Evolutionary conservation across 352 stramenopile species (phyloP), one percentile per base, ranked within the genome.

Genomic region (Globisporangium carolinianum): DNA sequence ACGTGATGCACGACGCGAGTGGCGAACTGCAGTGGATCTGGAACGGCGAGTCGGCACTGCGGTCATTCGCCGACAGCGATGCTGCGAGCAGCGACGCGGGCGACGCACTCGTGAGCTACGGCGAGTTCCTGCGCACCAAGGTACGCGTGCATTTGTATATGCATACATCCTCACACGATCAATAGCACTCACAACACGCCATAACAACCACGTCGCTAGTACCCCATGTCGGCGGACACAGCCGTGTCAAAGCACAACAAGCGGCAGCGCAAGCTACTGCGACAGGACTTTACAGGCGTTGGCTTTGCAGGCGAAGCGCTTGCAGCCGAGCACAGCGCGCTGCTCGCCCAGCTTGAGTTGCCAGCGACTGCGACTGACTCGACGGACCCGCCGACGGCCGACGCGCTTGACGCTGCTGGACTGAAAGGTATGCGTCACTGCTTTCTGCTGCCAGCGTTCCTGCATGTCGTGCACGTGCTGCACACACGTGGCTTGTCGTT

Each of bases 371-470:
- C 35, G 12, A 42, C 11, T 46, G 10, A 32, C 0, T 35, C 35
- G 18, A 7, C 7, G 5, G 17, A 45, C 5, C 10, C 36, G 7
- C 7, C 36, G 5, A 47, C 11, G 4, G 18, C 7, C 7, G 36
- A 41, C 12, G 47, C 49, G 6, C 36, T 32, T 1, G 60, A 61
- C 10, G 60, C 63, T 24, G 64, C 75, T 0, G 76, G 74, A 3
- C 62, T 91, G 8, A 47, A 64, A 6, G 73, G 76, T 5, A 79
- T 73, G 12, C 55, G 57, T 14, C 79, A 83, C 39, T 81, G 64
- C 51, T 91, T 89, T 55, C 75, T 91, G 15, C 62, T 92, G 24
- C 76, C 80, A 5, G 73, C 78, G 7, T 90, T 92, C 51, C 87
- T 89, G 54, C 57, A 51, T 9, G 55, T 92, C 10, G 38, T 92